Base-by-base conservation (phyloP, 441 rosid species). In the Biscutella laevigata region DNA sequence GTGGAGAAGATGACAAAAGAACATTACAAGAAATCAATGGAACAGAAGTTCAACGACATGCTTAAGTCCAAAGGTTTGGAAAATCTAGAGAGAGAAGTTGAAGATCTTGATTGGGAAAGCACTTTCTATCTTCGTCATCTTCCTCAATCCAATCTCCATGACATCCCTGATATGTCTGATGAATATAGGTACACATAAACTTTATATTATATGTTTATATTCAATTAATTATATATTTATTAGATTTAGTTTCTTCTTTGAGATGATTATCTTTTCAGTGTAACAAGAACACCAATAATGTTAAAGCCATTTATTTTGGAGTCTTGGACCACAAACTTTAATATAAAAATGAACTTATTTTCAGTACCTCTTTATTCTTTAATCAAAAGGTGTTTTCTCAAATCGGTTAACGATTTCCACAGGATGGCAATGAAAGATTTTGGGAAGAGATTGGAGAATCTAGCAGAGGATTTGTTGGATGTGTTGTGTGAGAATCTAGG, bases 51-150 rank as follows among this genome's bases (percentile, higher is more conserved):
- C 66, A 77, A 77, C 41, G 95, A 84, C 41, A 36, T 81, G 53
- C 77, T 86, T 6, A 80, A 72, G 27, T 73, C 71, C 73, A 83
- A 70, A 49, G 95, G 80, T 3, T 78, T 84, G 0, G 90, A 79
- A 19, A 82, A 69, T 35, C 75, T 78, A 33, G 64, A 62, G 26
- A 38, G 77, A 2, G 92, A 84, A 80, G 75, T 87, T 54, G 69
- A 70, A 13, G 90, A 86, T 47, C 55, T 87, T 78, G 98, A 90
- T 47, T 90, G 98, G 98, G 98, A 90, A 53, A 79, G 84, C 59
- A 87, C 98, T 34, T 87, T 87, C 71, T 66, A 12, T 64, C 42
- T 90, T 10, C 80, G 80, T 22, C 98, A 90, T 64, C 92, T 79
- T 30, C 96, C 98, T 4, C 33, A 61, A 30, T 81, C 95, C 1